Evolutionary conservation across 2,329 filamentous ascomycete species (phyloP).

Genomic region (Fusarium dlaminii): DNA sequence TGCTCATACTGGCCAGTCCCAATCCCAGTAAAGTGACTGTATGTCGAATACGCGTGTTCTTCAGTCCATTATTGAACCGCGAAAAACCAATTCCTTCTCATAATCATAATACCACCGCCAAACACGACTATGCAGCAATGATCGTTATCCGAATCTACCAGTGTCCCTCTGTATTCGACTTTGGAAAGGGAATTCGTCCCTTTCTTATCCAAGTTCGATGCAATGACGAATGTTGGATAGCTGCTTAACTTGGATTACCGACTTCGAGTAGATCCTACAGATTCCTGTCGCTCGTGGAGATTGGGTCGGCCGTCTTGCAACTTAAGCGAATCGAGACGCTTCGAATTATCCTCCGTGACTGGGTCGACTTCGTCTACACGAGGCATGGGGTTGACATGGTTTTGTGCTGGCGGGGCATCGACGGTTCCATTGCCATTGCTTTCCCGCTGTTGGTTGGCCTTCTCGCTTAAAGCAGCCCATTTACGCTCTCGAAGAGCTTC

Average conservation of each 20-base stretch:
- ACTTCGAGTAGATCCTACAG: conserved; percentile 63
- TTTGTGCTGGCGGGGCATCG: conserved; percentile 44
- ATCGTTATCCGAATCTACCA: conserved; percentile 10
- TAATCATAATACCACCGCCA: conserved; percentile 29
- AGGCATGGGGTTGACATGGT: conserved; percentile 55
- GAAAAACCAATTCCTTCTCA: conserved; percentile 33
- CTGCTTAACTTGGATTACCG: conserved; percentile 51
- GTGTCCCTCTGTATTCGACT: conserved; percentile 9
- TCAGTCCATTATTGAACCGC: conserved; percentile 36
- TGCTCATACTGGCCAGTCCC: conserved; percentile 14
- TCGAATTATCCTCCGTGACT: conserved; percentile 82
- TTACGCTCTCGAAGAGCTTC: conserved; percentile 84
- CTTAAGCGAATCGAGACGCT: conserved; percentile 88
- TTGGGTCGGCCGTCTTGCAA: conserved; percentile 78
- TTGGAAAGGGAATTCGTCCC: neutral
- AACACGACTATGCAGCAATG: conserved; percentile 29
- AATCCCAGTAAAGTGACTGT: conserved; percentile 25
- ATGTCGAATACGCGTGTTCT: conserved; percentile 32
- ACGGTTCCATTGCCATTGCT: conserved; percentile 44
- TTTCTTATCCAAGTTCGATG: conserved; percentile 25
- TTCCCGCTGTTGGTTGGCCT: conserved; percentile 75
- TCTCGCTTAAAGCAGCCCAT: conserved; percentile 87
- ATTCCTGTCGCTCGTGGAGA: conserved; percentile 68
- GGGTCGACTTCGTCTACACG: conserved; percentile 81
- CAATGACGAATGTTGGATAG: conserved; percentile 8